phyloP scores from a whole-genome alignment of 371 early-diverging fungal genomes.

The Lichtheimia ornata region DNA sequence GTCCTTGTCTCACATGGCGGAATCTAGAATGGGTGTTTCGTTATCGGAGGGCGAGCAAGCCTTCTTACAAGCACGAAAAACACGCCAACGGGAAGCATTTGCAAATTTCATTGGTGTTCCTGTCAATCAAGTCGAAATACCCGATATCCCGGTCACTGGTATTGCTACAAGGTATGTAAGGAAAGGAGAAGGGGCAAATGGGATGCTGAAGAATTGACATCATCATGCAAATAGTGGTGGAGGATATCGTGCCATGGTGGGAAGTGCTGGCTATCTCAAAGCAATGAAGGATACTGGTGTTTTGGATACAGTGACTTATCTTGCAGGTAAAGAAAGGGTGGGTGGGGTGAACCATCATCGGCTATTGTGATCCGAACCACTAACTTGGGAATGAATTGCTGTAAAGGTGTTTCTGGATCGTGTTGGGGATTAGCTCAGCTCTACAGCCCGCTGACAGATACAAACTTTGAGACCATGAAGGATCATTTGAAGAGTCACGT shows the following conservation, averaged over 20 bases:
- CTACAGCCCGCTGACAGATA: conserved; percentile 25
- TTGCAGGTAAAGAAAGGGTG: conserved; percentile 40
- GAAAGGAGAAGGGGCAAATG: not conserved
- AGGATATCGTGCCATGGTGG: conserved; percentile 72
- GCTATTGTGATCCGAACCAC: not conserved
- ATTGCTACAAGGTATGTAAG: conserved; percentile 60
- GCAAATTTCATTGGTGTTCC: conserved; percentile 71
- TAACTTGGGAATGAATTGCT: not conserved
- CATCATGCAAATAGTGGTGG: conserved; percentile 56
- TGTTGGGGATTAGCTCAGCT: conserved; percentile 53
- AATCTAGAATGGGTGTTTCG: conserved; percentile 33
- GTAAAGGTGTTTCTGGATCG: conserved; percentile 55
- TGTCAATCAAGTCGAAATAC: conserved; percentile 51
- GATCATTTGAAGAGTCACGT: conserved; percentile 32
- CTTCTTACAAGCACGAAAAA: conserved; percentile 50
- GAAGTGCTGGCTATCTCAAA: conserved; percentile 58
- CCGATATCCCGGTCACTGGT: conserved; percentile 68
- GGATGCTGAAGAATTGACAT: not conserved
- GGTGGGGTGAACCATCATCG: too few relatives aligned
- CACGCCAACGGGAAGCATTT: conserved; percentile 56
- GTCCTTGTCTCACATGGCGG: too few relatives aligned
- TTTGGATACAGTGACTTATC: conserved; percentile 59
- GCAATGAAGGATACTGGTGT: conserved; percentile 58
- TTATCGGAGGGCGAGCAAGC: conserved; percentile 49
- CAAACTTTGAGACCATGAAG: conserved; percentile 14